These are phyloP conservation scores for Epichloe baconii DNA, from an alignment of 2,329 filamentous ascomycete genomes.

Conservation along the genomic window DNA sequence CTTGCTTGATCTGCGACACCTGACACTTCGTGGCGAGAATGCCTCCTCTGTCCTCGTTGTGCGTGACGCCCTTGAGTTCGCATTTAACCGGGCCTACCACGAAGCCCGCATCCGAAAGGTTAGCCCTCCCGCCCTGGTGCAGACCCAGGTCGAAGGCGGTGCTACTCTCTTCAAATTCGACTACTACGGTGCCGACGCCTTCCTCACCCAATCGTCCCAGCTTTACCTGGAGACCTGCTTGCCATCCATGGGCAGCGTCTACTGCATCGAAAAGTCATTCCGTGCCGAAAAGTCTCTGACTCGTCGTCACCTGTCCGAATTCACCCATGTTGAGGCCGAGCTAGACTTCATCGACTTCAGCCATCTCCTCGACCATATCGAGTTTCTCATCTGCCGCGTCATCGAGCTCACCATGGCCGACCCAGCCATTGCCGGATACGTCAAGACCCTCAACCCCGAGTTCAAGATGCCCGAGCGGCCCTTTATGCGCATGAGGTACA, in stretches of 20 bases:
- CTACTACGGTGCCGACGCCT: conserved; percentile 83
- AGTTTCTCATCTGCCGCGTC: conserved; percentile 76
- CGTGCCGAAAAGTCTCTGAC: conserved; percentile 94
- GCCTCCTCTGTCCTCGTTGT: conserved; percentile 81
- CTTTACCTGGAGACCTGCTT: conserved; percentile 94
- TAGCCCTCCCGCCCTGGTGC: conserved; percentile 78
- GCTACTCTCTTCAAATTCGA: conserved; percentile 80
- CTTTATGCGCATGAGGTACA: conserved; percentile 90
- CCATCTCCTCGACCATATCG: conserved; percentile 76
- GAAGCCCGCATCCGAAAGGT: conserved; percentile 71
- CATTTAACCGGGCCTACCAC: conserved; percentile 68
- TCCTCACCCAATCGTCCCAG: conserved; percentile 92
- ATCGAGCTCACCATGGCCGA: conserved; percentile 67
- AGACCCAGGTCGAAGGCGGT: conserved; percentile 89
- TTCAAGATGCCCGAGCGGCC: conserved; percentile 74
- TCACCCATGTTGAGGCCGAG: conserved; percentile 93
- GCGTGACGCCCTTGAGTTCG: conserved; percentile 64
- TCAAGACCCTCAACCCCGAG: conserved; percentile 81
- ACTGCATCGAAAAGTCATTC: conserved; percentile 98
- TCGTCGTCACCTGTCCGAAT: conserved; percentile 86
- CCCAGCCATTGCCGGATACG: conserved; percentile 54
- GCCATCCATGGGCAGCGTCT: conserved; percentile 83
- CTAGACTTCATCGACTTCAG: conserved; percentile 91
- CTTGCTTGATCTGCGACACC: conserved; percentile 70
- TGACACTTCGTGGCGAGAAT: conserved; percentile 73